phyloP scores from a whole-genome alignment of 23 red algal genomes.

The Gracilaria domingensis region DNA sequence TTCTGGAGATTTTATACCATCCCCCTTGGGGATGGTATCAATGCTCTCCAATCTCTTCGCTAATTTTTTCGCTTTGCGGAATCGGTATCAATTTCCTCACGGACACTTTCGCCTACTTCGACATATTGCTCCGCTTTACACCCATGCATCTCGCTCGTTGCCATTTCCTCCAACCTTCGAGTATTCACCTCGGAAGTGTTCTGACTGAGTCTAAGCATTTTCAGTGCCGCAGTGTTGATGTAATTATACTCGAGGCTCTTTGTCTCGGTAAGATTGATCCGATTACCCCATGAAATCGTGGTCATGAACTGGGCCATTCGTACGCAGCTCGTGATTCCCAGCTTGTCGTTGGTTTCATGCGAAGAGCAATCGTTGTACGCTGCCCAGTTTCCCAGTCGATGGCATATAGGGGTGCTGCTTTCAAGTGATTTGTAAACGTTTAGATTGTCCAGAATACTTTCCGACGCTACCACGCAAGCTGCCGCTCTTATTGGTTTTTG shows the following conservation, averaged over 20 bases:
- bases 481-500: neutral
- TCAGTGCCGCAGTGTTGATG: conserved; percentile 8
- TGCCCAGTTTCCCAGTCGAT: conserved; percentile 1
- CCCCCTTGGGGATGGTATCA: neutral
- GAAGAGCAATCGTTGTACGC: conserved; percentile 1
- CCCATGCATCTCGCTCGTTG: neutral
- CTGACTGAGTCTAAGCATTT: neutral
- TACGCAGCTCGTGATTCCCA: neutral
- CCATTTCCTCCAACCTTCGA: neutral
- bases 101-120: neutral
- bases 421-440: neutral
- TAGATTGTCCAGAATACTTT: neutral
- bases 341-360: neutral
- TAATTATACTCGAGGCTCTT: neutral
- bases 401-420: neutral
- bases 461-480: neutral
- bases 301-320: neutral
- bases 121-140: neutral
- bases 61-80: neutral
- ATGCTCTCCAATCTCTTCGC: neutral
- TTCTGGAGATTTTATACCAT: neutral
- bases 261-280: neutral
- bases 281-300: neutral
- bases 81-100: neutral
- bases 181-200: neutral